These are phyloP conservation scores for Pleomassaria siparia DNA, from an alignment of 2,329 filamentous ascomycete genomes.

Conservation along the genomic window DNA sequence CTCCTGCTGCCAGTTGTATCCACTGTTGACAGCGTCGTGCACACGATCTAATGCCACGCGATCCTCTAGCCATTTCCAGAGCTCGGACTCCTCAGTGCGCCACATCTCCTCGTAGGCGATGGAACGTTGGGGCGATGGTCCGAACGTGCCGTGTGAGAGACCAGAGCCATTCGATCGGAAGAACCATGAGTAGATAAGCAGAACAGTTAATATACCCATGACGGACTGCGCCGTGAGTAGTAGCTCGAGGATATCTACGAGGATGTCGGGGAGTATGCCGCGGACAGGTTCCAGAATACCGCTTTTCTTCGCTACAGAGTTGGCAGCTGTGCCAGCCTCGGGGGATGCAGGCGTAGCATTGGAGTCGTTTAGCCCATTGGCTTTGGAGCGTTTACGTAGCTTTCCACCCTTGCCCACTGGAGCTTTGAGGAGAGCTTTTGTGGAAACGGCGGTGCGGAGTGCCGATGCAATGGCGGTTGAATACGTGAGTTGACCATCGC, in stretches of 20 bases:
- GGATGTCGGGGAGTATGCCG: conserved; percentile 63
- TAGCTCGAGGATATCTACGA: conserved; percentile 68
- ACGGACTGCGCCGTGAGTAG: conserved; percentile 76
- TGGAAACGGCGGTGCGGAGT: conserved; percentile 71
- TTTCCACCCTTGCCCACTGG: conserved; percentile 49
- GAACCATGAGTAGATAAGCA: conserved; percentile 36
- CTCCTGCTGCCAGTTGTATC: conserved; percentile 28
- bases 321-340: conserved; percentile 26
- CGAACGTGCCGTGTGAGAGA: conserved; percentile 29
- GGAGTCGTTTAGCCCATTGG: conserved; percentile 48
- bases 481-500: conserved; percentile 83
- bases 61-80: conserved; percentile 94
- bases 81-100: conserved; percentile 79
- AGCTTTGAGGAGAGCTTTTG: conserved; percentile 58
- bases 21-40: conserved; percentile 23
- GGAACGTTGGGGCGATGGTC: conserved; percentile 60
- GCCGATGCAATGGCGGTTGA: conserved; percentile 76
- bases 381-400: conserved; percentile 55
- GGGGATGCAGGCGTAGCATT: conserved; percentile 40
- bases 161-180: conserved; percentile 36
- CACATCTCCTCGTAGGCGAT: conserved; percentile 93
- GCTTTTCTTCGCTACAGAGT: conserved; percentile 57
- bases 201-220: conserved; percentile 71
- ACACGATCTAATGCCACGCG: conserved; percentile 70
- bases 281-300: conserved; percentile 79